Evolutionary conservation across 345 rosid species (phyloP), one percentile per base, ranked within the genome.

Genomic region (Combretum micranthum): DNA sequence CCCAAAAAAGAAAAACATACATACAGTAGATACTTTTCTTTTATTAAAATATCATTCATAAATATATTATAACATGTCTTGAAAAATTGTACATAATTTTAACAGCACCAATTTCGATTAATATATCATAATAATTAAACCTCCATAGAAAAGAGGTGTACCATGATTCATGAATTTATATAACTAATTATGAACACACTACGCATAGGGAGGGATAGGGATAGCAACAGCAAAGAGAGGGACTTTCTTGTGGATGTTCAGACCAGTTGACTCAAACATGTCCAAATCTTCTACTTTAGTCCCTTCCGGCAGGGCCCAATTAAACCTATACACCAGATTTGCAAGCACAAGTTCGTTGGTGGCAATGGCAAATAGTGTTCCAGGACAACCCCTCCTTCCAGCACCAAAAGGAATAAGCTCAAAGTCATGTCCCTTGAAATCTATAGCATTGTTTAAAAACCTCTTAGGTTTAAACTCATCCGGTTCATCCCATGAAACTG

Each of bases 391-490:
- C 53, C 82, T 67, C 43, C 82, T 62, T 4, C 72, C 76, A 1
- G 70, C 63, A 14, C 81, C 81, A 13, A 77, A 77, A 1, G 78
- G 81, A 14, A 77, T 67, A 21, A 69, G 57, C 44, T 77, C 56
- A 17, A 69, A 77, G 47, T 73, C 59, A 25, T 51, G 66, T 14
- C 81, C 75, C 52, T 57, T 66, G 51, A 58, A 65, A 44, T 77
- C 79, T 52, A 65, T 20, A 2, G 45, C 4, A 20, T 45, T 47
- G 20, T 62, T 50, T 62, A 71, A 23, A 57, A 77, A 77, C 25
- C 77, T 71, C 63, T 74, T 75, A 2, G 79, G 82, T 57, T 42
- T 50, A 47, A 69, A 78, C 46, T 78, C 64, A 2, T 72, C 71
- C 0, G 75, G 52, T 1, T 68, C 43, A 0, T 59, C 60, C 83